Evolutionary conservation across 2,329 filamentous ascomycete species (phyloP).

Genomic region (Penicillium frequentans): DNA sequence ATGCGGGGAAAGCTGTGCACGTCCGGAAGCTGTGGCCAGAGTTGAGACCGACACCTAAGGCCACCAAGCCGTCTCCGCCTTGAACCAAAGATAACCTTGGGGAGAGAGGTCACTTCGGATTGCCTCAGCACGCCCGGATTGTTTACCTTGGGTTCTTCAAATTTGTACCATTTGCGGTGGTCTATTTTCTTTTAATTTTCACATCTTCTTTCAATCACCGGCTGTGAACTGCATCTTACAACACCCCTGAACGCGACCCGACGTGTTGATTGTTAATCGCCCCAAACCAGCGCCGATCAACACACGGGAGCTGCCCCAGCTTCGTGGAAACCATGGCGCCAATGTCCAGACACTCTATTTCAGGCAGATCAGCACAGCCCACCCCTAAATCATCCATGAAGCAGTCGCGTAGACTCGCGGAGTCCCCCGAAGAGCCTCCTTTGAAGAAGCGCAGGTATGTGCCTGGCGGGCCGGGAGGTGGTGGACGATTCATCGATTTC

Average conservation of each 20-base stretch:
- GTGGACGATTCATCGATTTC: constrained; percentile 78
- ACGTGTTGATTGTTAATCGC: constrained; percentile 21
- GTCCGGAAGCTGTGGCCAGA: constrained; percentile 8
- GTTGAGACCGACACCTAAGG: constrained; percentile 21
- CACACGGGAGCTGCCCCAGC: constrained; percentile 5
- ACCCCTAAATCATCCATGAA: constrained; percentile 34
- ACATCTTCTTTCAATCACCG: background rate
- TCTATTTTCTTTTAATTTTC: background rate
- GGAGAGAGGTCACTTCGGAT: constrained; percentile 6
- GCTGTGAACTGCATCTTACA: background rate
- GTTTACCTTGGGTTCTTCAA: background rate
- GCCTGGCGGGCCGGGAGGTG: constrained; percentile 81
- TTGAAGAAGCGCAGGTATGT: constrained; percentile 75
- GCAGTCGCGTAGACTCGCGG: constrained; percentile 25
- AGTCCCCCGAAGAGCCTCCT: constrained; percentile 57
- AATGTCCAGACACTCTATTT: constrained; percentile 27
- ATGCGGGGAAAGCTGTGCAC: constrained; percentile 23
- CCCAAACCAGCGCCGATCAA: constrained; percentile 15
- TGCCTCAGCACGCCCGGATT: background rate
- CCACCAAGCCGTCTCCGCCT: constrained; percentile 20
- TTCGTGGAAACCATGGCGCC: constrained; percentile 31
- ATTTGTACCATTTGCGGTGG: background rate
- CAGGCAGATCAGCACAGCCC: constrained; percentile 28
- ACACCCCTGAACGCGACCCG: constrained; percentile 17
- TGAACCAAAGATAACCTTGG: constrained; percentile 15